Base-by-base conservation (phyloP, 805 yeast species). In the Nakazawaea siamensis region DNA sequence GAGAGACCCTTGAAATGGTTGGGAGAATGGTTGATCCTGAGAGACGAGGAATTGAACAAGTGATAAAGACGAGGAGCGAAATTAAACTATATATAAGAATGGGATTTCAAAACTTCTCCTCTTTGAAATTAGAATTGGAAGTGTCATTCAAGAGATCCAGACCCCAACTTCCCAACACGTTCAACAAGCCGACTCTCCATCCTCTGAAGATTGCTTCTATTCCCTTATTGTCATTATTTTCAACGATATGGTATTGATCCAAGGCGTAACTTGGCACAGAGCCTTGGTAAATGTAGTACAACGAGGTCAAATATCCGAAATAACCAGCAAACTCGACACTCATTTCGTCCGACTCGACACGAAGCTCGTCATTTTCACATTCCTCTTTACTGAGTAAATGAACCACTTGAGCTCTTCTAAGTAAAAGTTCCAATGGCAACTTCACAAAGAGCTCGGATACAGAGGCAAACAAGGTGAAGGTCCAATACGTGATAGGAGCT, bases 181-280 rank as follows among this genome's bases (percentile, higher is more conserved):
- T 85, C 39, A 86, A 55, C 9, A 83, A 64, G 19, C 94, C 94
- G 27, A 86, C 77, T 53, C 85, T 73, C 97, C 97, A 90, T 24
- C 97, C 98, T 45, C 90, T 71, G 67, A 84, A 88, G 18, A 80
- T 54, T 1, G 66, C 70, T 27, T 69, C 68, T 44, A 66, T 43
- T 1, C 77, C 70, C 31, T 64, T 55, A 24, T 67, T 62, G 7
- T 64, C 54, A 25, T 70, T 58, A 20, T 52, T 65, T 26, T 57
- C 57, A 27, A 54, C 48, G 21, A 52, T 41, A 8, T 43, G 38
- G 19, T 46, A 42, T 8, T 52, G 44, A n/a, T 45, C 42, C 6
- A 41, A 38, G 24, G 51, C 51, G 17, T 45, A 41, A 18, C 52
- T 46, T 4, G 49, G 60, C 37, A 29, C 60, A 27, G 48, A 48